Evolutionary conservation across 2,329 filamentous ascomycete species (phyloP).

Genomic region (Diaporthe batatas): DNA sequence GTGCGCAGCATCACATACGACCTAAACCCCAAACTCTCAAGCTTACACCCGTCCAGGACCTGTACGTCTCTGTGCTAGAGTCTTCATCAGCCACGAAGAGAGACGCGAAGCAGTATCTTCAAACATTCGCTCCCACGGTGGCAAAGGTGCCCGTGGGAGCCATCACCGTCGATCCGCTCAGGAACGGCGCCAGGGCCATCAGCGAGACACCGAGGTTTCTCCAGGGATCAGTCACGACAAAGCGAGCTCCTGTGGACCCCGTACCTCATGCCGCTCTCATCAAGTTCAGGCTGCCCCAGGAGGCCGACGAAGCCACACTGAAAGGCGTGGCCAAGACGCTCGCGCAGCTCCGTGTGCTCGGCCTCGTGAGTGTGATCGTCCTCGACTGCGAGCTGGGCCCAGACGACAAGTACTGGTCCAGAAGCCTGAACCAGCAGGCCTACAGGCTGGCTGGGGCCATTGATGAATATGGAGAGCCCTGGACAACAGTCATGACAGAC

Average conservation of each 20-base stretch:
- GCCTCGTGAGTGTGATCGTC: constrained; percentile 85
- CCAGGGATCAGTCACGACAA: constrained; percentile 48
- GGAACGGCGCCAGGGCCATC: constrained; percentile 48
- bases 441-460: constrained; percentile 82
- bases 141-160: constrained; percentile 47
- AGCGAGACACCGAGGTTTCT: constrained; percentile 53
- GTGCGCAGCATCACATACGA: constrained; percentile 50
- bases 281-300: constrained; percentile 82
- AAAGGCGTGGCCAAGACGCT: constrained; percentile 85
- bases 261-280: constrained; percentile 83
- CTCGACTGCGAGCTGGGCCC: constrained; percentile 75
- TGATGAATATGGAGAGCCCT: constrained; percentile 75
- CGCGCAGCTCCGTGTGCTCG: constrained; percentile 84
- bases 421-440: constrained; percentile 68
- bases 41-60: constrained; percentile 68
- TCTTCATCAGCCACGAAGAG: constrained; percentile 94
- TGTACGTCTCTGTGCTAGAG: constrained; percentile 87
- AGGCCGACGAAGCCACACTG: constrained; percentile 76
- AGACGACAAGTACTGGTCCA: constrained; percentile 47
- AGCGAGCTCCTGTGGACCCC: constrained; percentile 51
- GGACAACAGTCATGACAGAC: constrained; percentile 75
- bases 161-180: constrained; percentile 38
- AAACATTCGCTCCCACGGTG: constrained; percentile 76
- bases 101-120: constrained; percentile 91
- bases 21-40: constrained; percentile 26